phyloP scores from a whole-genome alignment of 495 filamentous ascomycete genomes.

The Hypoxylon lienhwacheense region DNA sequence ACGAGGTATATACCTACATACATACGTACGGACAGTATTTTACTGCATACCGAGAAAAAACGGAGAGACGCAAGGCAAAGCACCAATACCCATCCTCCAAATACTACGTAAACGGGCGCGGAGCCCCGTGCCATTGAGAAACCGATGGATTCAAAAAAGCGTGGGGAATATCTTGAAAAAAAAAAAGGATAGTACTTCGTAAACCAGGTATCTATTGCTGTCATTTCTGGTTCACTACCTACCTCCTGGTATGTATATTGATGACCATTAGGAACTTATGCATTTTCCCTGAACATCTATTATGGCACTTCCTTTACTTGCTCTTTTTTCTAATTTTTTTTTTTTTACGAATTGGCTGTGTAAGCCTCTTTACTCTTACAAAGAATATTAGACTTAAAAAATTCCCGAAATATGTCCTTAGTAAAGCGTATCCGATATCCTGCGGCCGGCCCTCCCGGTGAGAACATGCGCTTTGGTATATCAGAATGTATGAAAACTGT shows the following conservation, averaged over 20 bases:
- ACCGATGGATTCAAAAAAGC: conserved; percentile 16
- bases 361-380: not conserved
- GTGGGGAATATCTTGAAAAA: conserved; percentile 17
- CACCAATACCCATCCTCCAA: not conserved
- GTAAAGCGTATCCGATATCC: conserved; percentile 8
- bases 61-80: not conserved
- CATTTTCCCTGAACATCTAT: too few relatives aligned
- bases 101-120: not conserved
- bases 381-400: too few relatives aligned
- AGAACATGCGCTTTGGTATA: conserved; percentile 23
- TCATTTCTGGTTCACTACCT: too few relatives aligned
- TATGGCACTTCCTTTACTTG: too few relatives aligned
- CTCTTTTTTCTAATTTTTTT: too few relatives aligned
- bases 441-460: conserved; percentile 22
- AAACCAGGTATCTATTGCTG: too few relatives aligned
- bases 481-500: conserved; percentile 12
- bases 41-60: conserved; percentile 2
- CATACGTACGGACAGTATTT: conserved; percentile 7
- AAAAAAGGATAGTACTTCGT: too few relatives aligned
- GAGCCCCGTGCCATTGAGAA: conserved; percentile 20
- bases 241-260: conserved; percentile 3
- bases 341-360: not conserved
- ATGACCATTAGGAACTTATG: conserved; percentile 8
- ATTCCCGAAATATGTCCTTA: too few relatives aligned
- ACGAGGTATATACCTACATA: conserved; percentile 2